phyloP scores from a whole-genome alignment of 176 grass and related monocot species.

The Bonia amplexicaulis region DNA sequence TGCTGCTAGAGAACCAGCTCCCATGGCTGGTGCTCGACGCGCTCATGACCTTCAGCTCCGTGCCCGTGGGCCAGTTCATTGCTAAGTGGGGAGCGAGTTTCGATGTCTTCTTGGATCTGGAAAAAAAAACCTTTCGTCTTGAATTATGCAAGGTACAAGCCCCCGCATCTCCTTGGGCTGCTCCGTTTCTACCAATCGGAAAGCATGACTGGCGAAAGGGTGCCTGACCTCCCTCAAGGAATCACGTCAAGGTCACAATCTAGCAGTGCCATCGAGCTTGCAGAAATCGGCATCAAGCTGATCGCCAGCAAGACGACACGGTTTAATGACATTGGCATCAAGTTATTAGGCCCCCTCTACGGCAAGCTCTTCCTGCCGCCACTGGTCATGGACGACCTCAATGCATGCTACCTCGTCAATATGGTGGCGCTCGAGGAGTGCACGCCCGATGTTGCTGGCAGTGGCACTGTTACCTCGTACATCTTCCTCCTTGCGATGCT shows the following conservation, averaged over 20 bases:
- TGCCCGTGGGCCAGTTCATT: too few relatives aligned
- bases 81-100: too few relatives aligned
- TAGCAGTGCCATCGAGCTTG: not conserved
- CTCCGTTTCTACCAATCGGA: not conserved
- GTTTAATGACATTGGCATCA: not conserved
- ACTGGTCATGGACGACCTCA: not conserved
- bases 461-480: too few relatives aligned
- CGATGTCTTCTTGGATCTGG: too few relatives aligned
- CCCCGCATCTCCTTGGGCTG: not conserved
- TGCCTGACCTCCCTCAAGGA: too few relatives aligned
- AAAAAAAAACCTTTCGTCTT: too few relatives aligned
- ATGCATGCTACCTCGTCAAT: not conserved
- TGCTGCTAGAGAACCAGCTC: slow-evolving; percentile 9
- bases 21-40: not conserved
- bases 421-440: not conserved
- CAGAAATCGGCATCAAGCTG: not conserved
- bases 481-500: too few relatives aligned
- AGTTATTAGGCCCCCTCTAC: not conserved
- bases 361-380: not conserved
- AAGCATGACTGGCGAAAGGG: too few relatives aligned
- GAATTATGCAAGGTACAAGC: too few relatives aligned
- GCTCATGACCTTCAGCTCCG: not conserved
- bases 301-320: not conserved
- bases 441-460: accelerated
- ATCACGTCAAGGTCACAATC: not conserved